These are phyloP conservation scores for Pseudoneurospora amorphoporcata DNA, from an alignment of 495 filamentous ascomycete species.

Conservation along the genomic window DNA sequence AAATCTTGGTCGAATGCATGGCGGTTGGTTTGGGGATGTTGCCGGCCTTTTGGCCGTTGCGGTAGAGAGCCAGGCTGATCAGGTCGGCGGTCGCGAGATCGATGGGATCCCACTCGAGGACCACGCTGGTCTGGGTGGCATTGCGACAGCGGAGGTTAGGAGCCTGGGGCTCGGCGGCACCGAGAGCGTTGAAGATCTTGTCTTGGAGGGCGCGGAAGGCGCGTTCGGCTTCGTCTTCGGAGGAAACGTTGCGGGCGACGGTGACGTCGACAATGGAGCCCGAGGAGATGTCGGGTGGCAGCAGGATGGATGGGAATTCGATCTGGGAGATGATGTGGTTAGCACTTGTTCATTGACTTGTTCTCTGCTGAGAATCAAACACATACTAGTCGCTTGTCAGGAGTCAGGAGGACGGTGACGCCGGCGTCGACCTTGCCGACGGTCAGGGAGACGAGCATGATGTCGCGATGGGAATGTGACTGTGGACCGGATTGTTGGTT, in stretches of 20 bases:
- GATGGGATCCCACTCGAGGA: conserved; percentile 97
- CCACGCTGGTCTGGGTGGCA: conserved; percentile 91
- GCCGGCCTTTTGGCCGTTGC: conserved; percentile 92
- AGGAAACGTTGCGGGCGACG: conserved; percentile 73
- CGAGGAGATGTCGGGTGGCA: conserved; percentile 85
- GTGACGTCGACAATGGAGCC: conserved; percentile 98
- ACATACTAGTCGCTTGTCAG: conserved; percentile 91
- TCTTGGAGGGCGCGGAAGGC: conserved; percentile 77
- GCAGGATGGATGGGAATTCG: conserved; percentile 95
- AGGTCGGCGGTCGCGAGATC: conserved; percentile 84
- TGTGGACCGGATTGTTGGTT: background rate
- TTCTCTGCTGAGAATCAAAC: conserved; percentile 13
- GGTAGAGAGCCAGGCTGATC: conserved; percentile 77
- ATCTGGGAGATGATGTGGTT: conserved; percentile 46
- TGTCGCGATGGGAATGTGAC: background rate
- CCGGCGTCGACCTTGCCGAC: conserved; percentile 99
- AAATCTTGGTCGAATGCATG: conserved; percentile 91
- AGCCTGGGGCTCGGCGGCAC: conserved; percentile 62
- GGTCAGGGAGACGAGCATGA: conserved; percentile 92
- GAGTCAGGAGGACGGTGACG: conserved; percentile 90
- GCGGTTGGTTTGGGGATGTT: conserved; percentile 77
- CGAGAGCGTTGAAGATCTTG: conserved; percentile 77
- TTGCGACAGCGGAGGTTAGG: conserved; percentile 85
- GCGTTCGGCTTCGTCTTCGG: conserved; percentile 61
- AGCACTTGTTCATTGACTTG: background rate